Conservation (phyloP, 192 early-diverging fungal genomes). For the Coemansia sp. region DNA sequence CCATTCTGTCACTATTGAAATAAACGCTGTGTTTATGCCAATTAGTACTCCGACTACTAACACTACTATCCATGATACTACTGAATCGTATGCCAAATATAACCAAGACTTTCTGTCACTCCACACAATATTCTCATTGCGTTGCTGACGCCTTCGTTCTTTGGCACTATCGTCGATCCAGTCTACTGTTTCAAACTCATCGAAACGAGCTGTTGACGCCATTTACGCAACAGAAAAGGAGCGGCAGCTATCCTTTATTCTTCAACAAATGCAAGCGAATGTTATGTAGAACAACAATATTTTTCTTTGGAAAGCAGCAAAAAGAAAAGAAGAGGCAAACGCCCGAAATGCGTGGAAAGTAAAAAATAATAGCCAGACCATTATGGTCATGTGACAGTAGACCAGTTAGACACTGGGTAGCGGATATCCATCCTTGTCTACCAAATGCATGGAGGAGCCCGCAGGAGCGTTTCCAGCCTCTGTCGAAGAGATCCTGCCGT, state of each 20-base stretch:
- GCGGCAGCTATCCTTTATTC: too few relatives aligned
- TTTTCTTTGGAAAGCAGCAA: too few relatives aligned
- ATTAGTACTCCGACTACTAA: conserved; percentile 74
- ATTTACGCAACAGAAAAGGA: conserved; percentile 4
- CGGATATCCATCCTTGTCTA: not conserved
- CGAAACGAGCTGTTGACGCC: conserved; percentile 39
- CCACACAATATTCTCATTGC: not conserved
- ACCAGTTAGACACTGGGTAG: not conserved
- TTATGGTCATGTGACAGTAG: not conserved
- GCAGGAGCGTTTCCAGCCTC: not conserved
- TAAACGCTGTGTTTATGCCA: conserved; percentile 82
- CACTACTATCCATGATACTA: conserved; percentile 85
- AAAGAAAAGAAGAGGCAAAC: too few relatives aligned
- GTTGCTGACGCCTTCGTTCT: conserved; percentile 49
- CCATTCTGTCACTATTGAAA: conserved; percentile 90
- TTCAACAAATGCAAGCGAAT: too few relatives aligned
- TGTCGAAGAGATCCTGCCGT: not conserved
- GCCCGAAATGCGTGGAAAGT: not conserved
- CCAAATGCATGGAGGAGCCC: not conserved
- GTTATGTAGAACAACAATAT: too few relatives aligned
- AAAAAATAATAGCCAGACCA: too few relatives aligned
- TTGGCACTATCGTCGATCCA: conserved; percentile 61
- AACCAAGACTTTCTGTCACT: conserved; percentile 2
- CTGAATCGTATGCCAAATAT: conserved; percentile 63
- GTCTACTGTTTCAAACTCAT: conserved; percentile 66